Evolutionary conservation across 1,139 yeast species (phyloP).

Genomic region (Pichia inconspicua): DNA sequence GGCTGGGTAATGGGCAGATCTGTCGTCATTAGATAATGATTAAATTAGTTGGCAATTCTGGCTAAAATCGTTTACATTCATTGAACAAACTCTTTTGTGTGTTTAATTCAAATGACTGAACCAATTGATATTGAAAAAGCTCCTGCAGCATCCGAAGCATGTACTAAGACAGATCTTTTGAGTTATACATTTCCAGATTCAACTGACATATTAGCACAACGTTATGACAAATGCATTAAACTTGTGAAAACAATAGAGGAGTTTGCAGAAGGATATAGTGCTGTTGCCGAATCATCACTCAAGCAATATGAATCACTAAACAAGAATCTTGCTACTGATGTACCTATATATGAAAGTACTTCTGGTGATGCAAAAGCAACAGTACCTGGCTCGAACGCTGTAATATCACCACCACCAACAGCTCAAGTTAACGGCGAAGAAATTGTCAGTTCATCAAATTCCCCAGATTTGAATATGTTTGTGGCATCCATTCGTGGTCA

Average conservation of each 20-base stretch:
- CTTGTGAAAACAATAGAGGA: constrained; percentile 19
- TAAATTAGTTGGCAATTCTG: too few species aligned
- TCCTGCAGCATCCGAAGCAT: not conserved
- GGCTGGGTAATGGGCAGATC: too few species aligned
- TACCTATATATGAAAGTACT: constrained; percentile 25
- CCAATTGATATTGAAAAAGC: not conserved
- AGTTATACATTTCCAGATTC: constrained; percentile 21
- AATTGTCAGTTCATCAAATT: not conserved
- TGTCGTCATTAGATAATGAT: too few species aligned
- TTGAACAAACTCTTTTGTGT: too few species aligned
- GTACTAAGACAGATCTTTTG: constrained; percentile 10
- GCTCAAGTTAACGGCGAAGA: constrained; percentile 4
- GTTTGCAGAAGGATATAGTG: constrained; percentile 22
- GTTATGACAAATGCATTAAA: constrained; percentile 27
- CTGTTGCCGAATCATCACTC: constrained; percentile 16
- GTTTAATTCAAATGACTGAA: not conserved
- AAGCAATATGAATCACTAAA: constrained; percentile 23
- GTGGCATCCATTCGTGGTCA: constrained; percentile 20
- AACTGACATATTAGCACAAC: constrained; percentile 21
- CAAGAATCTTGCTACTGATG: constrained; percentile 16
- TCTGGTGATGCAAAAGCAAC: constrained; percentile 15
- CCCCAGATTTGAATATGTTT: constrained; percentile 17
- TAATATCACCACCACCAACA: constrained; percentile 12
- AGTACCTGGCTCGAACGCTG: constrained; percentile 22
- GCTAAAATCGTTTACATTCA: too few species aligned